phyloP scores from a whole-genome alignment of 2,329 filamentous ascomycete genomes.

The Beauveria sp. region DNA sequence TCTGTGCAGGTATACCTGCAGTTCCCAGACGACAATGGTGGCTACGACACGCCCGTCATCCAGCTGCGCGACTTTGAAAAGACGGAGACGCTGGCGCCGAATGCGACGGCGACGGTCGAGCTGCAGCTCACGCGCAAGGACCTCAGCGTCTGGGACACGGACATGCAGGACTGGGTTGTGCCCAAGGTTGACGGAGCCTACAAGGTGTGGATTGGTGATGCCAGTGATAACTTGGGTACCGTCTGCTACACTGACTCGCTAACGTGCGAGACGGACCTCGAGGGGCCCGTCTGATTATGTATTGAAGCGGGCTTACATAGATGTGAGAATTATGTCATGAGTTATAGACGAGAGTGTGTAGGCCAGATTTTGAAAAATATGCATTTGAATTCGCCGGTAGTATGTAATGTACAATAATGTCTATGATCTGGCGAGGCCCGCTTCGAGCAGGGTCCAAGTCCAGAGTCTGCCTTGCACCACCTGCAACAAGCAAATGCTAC shows the following conservation, averaged over 20 bases:
- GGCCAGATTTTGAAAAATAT: background rate
- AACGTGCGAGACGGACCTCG: conserved; percentile 20
- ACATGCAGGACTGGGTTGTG: conserved; percentile 60
- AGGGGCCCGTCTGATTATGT: conserved; percentile 4
- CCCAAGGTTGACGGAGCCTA: conserved; percentile 29
- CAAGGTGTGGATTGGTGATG: conserved; percentile 31
- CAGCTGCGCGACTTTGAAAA: conserved; percentile 71
- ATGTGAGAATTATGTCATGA: background rate
- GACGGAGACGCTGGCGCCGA: conserved; percentile 44
- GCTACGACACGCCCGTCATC: conserved; percentile 56
- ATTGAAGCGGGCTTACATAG: too few species aligned
- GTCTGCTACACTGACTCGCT: conserved; percentile 24
- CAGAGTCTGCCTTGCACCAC: background rate
- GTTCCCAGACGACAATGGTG: conserved; percentile 26
- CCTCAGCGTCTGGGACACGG: conserved; percentile 64
- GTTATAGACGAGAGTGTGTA: background rate
- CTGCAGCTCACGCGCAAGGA: conserved; percentile 60
- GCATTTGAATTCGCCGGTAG: background rate
- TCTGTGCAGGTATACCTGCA: conserved; percentile 40
- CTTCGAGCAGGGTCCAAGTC: background rate
- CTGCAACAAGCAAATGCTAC: background rate
- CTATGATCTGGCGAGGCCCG: background rate
- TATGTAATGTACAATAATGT: conserved; percentile 1
- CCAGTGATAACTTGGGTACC: conserved; percentile 27
- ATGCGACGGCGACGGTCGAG: conserved; percentile 44